Evolutionary conservation across 176 grass and related monocot genomes (phyloP).

Genomic region (Musa beccarii): DNA sequence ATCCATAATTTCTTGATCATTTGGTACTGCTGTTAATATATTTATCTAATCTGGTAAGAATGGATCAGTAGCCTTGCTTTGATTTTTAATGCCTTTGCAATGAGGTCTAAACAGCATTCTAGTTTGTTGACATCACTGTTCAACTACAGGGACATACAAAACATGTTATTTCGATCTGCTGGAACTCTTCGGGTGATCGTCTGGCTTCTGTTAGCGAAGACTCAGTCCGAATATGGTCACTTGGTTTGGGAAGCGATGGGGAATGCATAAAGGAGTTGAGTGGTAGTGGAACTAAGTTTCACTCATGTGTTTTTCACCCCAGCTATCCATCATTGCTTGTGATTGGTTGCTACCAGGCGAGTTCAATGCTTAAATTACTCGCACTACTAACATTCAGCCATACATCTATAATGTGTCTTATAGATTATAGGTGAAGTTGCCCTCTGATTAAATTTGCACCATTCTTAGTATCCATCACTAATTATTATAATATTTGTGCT

Average conservation of each 20-base stretch:
- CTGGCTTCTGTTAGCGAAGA: slow-evolving; percentile 26
- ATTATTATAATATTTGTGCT: no score
- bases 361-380: not conserved
- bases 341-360: slow-evolving; percentile 25
- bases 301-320: slow-evolving; percentile 28
- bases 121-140: not conserved
- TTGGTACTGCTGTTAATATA: not conserved
- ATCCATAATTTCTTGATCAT: no score
- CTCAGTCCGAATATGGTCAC: slow-evolving; percentile 23
- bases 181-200: slow-evolving; percentile 13
- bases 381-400: not conserved
- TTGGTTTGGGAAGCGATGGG: slow-evolving; percentile 16
- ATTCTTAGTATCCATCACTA: no score
- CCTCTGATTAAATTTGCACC: no score
- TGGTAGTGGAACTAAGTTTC: slow-evolving; percentile 23
- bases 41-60: not conserved
- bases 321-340: slow-evolving; percentile 12
- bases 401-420: no score
- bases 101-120: not conserved
- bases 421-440: no score
- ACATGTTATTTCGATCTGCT: slow-evolving; percentile 21
- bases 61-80: not conserved
- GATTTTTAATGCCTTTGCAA: not conserved
- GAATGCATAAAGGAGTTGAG: slow-evolving; percentile 19
- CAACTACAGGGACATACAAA: slow-evolving; percentile 23